Percentiles rank a stretch among this genome's conserved stretches.
phyloP scores from a whole-genome alignment of 1,284 basidiomycete genomes.

The Trametes versicolor region DNA sequence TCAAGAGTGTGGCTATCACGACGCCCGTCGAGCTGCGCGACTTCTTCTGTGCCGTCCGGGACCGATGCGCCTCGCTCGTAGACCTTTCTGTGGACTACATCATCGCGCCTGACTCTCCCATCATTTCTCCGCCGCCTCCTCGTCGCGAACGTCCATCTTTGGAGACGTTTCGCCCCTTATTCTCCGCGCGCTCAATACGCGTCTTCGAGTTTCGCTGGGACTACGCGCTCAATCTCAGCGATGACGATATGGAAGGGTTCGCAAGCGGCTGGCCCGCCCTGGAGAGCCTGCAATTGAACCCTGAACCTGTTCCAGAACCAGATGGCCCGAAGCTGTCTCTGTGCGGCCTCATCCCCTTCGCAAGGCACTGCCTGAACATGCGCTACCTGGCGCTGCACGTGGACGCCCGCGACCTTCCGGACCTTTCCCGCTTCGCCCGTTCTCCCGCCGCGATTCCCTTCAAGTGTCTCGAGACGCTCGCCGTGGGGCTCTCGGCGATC shows the following conservation, averaged over 20 bases:
- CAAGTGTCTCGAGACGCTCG: conserved; percentile 50
- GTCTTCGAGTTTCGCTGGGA: conserved; percentile 65
- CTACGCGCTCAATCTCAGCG: conserved; percentile 57
- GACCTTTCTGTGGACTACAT: conserved; percentile 45
- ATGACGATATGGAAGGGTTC: conserved; percentile 58
- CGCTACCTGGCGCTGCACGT: conserved; percentile 62
- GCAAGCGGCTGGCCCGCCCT: conserved; percentile 58
- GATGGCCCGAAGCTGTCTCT: conserved; percentile 52
- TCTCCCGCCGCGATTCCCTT: conserved; percentile 44
- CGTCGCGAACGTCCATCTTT: conserved; percentile 50
- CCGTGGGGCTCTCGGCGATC: conserved; percentile 61
- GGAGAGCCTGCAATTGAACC: conserved; percentile 59
- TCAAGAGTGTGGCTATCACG: conserved; percentile 59
- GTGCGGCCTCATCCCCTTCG: conserved; percentile 59
- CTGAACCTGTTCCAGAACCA: conserved; percentile 55
- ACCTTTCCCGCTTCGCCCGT: conserved; percentile 14
- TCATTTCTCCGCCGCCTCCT: conserved; percentile 36
- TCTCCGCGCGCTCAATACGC: conserved; percentile 54
- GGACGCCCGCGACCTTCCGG: conserved; percentile 46
- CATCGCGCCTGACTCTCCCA: conserved; percentile 36
- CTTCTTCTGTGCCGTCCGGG: conserved; percentile 54
- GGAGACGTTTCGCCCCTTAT: conserved; percentile 58
- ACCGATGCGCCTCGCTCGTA: conserved; percentile 53
- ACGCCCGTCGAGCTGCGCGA: conserved; percentile 50
- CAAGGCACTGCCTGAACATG: conserved; percentile 60